Base-by-base conservation (phyloP, 495 filamentous ascomycete species). In the Cercophora scortea region DNA sequence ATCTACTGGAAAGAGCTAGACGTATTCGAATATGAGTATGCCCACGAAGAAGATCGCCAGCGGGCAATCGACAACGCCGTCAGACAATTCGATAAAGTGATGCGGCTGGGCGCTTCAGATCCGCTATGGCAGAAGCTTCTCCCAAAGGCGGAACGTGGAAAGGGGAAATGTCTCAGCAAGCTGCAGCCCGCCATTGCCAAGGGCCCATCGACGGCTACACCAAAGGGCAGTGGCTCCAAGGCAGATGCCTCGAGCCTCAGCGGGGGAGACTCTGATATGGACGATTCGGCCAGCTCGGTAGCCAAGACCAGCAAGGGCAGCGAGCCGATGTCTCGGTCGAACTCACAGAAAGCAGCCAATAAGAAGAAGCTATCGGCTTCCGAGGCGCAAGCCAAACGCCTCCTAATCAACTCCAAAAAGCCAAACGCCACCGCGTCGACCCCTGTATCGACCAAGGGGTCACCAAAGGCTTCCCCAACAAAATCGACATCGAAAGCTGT, bases 21-120 rank as follows among this genome's bases (percentile, higher is more conserved):
- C 62, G 78, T 89, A 15, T 95, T 84, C 78, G 79, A 79, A 12
- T 93, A 89, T 65, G 72, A 78, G 7, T 93, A 91, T 64, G 72
- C 73, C 13, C 78, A 66, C 19, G 66, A 78, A 33, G 80, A 82
- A 34, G 86, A 91, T 57, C 83, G 90, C 25, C 75, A 90, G 60
- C 74, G 76, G 11, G 90, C 88, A 11, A 91, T 95, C 64, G 83
- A 92, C 59, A 88, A 87, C 61, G 88, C 89, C n/a, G 79, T 94
- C 48, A 83, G 78, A 38, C 78, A 84, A 19, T 95, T 86, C 59
- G 90, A 96, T 71, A 82, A 85, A 50, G 25, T 25, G 25, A 75
- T 85, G 71, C 81, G 90, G 6, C 67, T 95, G n/a, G 78, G 77
- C 18, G 74, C 79, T 33, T 77, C 80, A 4, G 89, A 93, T 54